Evolutionary conservation across 1,139 yeast species (phyloP), one percentile per base, ranked within the genome.

Genomic region (Yamadazyma siamensis): DNA sequence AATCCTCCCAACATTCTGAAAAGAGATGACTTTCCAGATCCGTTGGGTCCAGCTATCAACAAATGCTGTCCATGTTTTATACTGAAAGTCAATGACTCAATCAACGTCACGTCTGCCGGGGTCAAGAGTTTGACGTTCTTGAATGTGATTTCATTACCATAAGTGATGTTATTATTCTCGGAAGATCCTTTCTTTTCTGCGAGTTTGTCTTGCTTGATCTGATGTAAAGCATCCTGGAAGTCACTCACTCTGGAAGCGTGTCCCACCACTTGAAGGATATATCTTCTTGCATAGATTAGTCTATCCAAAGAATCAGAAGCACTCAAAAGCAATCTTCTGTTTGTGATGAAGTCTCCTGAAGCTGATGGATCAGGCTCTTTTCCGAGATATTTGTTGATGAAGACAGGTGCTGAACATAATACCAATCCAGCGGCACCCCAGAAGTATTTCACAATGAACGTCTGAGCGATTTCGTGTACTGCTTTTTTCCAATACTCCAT

Each of bases 351-450:
- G 35, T 80, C 82, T 6, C 85, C 86, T 2, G 88, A 77, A 6
- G 76, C 71, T 33, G 73, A 61, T n/a, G 65, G 59, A 35, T 71
- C 79, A 11, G 73, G 66, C 8, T 62, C 59, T 30, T 64, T 59
- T 13, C 73, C 72, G 34, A 68, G 44, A 42, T 77, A 77, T 36
- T 79, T 77, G 38, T 73, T 71, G 43, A 85, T 77, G 50, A 89
- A 89, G 1, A 88, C 86, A 3, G 96, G 96, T 4, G 91, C 80
- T 1, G 95, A 80, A 61, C 96, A 89, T 31, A 89, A 67, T 1
- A 81, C 77, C 39, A 89, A 71, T 5, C 97, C 96, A 26, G 94
- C 86, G 3, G 96, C 96, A 38, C 97, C 96, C 94, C 96, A 84
- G 34, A 88, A 77, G 56, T 89, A 89, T 55, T 89, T 89, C 38